Conservation (phyloP, 768 basidiomycete genomes). For the Naganishia antarctica region DNA sequence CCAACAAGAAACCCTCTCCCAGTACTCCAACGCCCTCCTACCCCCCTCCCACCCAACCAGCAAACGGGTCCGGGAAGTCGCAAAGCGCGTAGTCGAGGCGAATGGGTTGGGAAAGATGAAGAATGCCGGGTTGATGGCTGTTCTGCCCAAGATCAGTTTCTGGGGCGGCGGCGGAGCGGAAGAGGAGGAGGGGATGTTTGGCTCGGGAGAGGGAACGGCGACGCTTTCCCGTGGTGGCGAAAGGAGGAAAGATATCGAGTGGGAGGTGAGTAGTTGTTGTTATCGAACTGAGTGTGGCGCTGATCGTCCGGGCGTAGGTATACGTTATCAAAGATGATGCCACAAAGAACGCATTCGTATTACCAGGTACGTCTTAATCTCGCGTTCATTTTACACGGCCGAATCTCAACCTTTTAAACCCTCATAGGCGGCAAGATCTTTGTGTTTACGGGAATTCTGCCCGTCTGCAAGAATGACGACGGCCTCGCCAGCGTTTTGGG, state of each 20-base stretch:
- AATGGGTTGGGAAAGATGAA: slow-evolving; percentile 67
- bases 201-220: slow-evolving; percentile 31
- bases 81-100: slow-evolving; percentile 62
- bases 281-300: neutral
- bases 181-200: slow-evolving; percentile 36
- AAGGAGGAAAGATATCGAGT: slow-evolving; percentile 41
- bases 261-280: slow-evolving; percentile 46
- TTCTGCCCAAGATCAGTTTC: slow-evolving; percentile 10
- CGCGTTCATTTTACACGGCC: neutral
- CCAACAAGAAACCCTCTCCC: slow-evolving; percentile 53
- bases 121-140: slow-evolving; percentile 3
- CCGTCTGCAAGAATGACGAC: slow-evolving; percentile 68
- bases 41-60: slow-evolving; percentile 65
- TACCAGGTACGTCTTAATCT: slow-evolving; percentile 57
- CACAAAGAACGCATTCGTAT: slow-evolving; percentile 71
- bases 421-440: slow-evolving; percentile 63
- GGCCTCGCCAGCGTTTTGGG: slow-evolving; percentile 78
- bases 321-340: slow-evolving; percentile 70
- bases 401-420: neutral
- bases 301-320: slow-evolving; percentile 58
- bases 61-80: slow-evolving; percentile 65
- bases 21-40: slow-evolving; percentile 59
- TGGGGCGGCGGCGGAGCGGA: slow-evolving; percentile 34
- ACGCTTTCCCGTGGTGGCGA: slow-evolving; percentile 26
- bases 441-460: slow-evolving; percentile 84